Conservation (phyloP, 148 eudicot genomes). For the Amaranthus palmeri region DNA sequence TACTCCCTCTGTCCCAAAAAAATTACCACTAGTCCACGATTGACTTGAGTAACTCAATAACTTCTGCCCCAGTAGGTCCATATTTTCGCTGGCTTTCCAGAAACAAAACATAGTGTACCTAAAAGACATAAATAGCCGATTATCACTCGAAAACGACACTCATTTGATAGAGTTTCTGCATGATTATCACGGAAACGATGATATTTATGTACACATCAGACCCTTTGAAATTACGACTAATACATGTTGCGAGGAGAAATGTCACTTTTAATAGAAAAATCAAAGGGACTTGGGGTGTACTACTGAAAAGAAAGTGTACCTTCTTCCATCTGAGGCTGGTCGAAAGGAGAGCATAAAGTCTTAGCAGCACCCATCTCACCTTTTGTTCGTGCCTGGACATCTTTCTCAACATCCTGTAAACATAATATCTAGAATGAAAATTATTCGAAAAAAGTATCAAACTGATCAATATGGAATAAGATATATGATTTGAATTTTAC, state of each 20-base stretch:
- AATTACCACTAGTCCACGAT: too few relatives aligned
- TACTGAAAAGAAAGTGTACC: conserved; percentile 30
- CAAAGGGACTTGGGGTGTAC: not conserved
- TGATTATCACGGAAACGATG: too few relatives aligned
- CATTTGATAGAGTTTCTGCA: too few relatives aligned
- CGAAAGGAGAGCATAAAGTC: conserved; percentile 88
- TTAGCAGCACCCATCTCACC: conserved; percentile 96
- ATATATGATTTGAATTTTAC: too few relatives aligned
- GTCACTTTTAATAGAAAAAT: not conserved
- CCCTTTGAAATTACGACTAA: too few relatives aligned
- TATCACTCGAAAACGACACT: too few relatives aligned
- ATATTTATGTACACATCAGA: too few relatives aligned
- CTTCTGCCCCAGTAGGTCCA: conserved; percentile 99
- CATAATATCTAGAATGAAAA: too few relatives aligned
- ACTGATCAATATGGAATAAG: too few relatives aligned
- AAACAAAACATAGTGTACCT: conserved; percentile 96
- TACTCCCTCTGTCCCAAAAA: too few relatives aligned
- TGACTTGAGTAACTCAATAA: conserved; percentile 39
- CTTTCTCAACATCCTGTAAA: conserved; percentile 83
- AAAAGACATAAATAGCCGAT: conserved; percentile 2
- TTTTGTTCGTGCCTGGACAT: conserved; percentile 84
- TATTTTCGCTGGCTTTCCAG: conserved; percentile 90
- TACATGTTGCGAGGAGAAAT: not conserved
- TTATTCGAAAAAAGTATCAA: too few relatives aligned
- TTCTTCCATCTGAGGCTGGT: conserved; percentile 79